Conservation (phyloP, 257 asterid genomes). For the Henckelia pumila region DNA sequence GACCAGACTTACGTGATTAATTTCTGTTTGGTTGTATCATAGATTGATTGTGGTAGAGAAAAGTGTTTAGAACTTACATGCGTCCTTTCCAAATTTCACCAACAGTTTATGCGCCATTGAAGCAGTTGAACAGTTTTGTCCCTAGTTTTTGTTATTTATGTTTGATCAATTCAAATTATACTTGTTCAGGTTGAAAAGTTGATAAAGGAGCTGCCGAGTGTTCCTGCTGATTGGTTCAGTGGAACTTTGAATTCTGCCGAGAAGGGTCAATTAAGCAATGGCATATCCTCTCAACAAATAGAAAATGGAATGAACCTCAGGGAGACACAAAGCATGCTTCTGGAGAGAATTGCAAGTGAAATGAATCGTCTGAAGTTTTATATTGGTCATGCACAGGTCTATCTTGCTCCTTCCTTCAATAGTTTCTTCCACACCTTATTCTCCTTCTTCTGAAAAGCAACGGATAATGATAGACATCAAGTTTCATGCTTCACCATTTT, state of each 20-base stretch:
- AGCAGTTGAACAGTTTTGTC: not conserved
- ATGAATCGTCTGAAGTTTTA: constrained; percentile 94
- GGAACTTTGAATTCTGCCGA: constrained; percentile 41
- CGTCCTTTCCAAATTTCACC: no score
- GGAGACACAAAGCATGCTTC: constrained; percentile 96
- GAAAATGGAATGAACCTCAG: constrained; percentile 72
- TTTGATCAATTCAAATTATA: constrained; percentile 21
- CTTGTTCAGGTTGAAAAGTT: constrained; percentile 78
- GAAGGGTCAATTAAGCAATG: constrained; percentile 53
- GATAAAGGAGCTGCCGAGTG: constrained; percentile 85
- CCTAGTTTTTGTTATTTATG: not conserved
- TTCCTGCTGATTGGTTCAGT: constrained; percentile 67
- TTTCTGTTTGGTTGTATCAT: not conserved
- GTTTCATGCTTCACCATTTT: constrained; percentile 15
- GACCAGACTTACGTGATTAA: not conserved
- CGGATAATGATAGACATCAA: not conserved
- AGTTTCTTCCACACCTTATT: not conserved
- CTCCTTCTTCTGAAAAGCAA: constrained; percentile 1
- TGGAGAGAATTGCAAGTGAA: constrained; percentile 96
- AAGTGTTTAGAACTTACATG: not conserved
- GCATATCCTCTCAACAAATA: constrained; percentile 50
- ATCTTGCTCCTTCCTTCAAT: constrained; percentile 29
- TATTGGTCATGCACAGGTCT: constrained; percentile 81
- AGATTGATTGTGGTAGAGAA: not conserved
- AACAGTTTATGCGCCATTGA: no score